Conservation (phyloP, 2,329 filamentous ascomycete species). For the Penicillium sp. region DNA sequence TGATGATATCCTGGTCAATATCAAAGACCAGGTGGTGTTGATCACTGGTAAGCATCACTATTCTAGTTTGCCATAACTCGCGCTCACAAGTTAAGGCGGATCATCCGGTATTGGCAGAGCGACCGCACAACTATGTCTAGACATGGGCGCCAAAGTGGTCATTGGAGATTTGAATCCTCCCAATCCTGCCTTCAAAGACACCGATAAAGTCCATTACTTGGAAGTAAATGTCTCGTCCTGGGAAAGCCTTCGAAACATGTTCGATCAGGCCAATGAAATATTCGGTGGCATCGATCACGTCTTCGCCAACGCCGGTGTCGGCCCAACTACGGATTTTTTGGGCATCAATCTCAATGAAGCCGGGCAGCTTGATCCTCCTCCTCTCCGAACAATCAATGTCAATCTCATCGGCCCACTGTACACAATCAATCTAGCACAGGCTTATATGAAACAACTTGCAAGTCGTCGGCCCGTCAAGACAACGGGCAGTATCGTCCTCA, state of each 20-base stretch:
- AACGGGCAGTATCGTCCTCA: conserved; percentile 58
- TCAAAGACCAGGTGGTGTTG: conserved; percentile 60
- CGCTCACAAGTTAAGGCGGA: conserved; percentile 50
- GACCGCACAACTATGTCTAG: conserved; percentile 59
- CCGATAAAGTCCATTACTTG: conserved; percentile 48
- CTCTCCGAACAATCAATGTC: conserved; percentile 53
- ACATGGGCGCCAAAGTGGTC: conserved; percentile 61
- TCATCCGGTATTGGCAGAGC: conserved; percentile 67
- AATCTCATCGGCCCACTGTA: conserved; percentile 59
- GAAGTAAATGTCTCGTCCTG: conserved; percentile 58
- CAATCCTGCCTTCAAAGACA: conserved; percentile 33
- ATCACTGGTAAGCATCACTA: conserved; percentile 54
- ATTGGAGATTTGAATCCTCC: conserved; percentile 59
- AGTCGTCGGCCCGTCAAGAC: conserved; percentile 48
- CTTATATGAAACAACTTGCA: conserved; percentile 56
- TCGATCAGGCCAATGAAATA: conserved; percentile 55
- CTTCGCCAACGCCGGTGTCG: conserved; percentile 63
- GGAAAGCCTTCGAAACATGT: conserved; percentile 58
- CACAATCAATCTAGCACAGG: conserved; percentile 56
- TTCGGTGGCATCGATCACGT: conserved; percentile 55
- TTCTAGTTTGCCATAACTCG: not conserved
- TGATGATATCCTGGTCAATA: conserved; percentile 50
- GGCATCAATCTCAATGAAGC: conserved; percentile 55
- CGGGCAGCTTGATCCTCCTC: conserved; percentile 58
- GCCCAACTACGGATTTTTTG: conserved; percentile 55